A percentile compares a stretch with the other conserved stretches of the same genome.
These are phyloP conservation scores for Fusarium chlamydosporum DNA, from an alignment of 2,329 filamentous ascomycete genomes.

Conservation along the genomic window DNA sequence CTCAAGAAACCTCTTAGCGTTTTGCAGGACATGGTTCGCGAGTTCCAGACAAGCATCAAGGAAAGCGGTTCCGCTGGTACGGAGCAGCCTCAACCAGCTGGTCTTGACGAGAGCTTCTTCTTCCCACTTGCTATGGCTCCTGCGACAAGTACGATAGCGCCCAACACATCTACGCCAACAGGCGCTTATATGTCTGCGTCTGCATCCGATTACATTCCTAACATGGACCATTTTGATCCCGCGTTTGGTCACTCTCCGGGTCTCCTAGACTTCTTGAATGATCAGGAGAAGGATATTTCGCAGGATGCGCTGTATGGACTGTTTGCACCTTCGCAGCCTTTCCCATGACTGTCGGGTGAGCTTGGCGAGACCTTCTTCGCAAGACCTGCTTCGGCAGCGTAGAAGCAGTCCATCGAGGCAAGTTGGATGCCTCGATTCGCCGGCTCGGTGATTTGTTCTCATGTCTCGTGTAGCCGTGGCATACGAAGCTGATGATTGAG, in stretches of 20 bases:
- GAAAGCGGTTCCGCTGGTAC: slow-evolving; percentile 45
- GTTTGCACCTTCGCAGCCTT: slow-evolving; percentile 52
- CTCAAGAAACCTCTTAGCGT: slow-evolving; percentile 55
- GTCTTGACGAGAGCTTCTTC: slow-evolving; percentile 53
- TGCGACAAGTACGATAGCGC: slow-evolving; percentile 20
- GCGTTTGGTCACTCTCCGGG: slow-evolving; percentile 49
- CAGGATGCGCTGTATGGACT: slow-evolving; percentile 53
- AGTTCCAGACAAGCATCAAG: slow-evolving; percentile 52
- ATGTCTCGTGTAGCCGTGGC: slow-evolving; percentile 18
- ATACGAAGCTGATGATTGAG: neutral
- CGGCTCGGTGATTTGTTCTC: neutral
- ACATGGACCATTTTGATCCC: slow-evolving; percentile 48
- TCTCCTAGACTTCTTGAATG: slow-evolving; percentile 50
- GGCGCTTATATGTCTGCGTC: slow-evolving; percentile 41
- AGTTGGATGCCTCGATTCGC: slow-evolving; percentile 10
- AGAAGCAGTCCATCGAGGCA: slow-evolving; percentile 4
- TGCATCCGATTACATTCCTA: slow-evolving; percentile 40
- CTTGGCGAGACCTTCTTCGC: slow-evolving; percentile 41
- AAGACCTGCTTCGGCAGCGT: slow-evolving; percentile 34
- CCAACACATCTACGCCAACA: slow-evolving; percentile 32
- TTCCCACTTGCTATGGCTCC: slow-evolving; percentile 50
- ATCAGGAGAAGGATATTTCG: slow-evolving; percentile 53
- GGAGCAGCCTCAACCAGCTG: slow-evolving; percentile 43
- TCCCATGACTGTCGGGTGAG: slow-evolving; percentile 47
- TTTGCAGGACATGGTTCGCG: slow-evolving; percentile 54